Conservation (phyloP, 2,329 filamentous ascomycete species). For the Simplicillium sp. region DNA sequence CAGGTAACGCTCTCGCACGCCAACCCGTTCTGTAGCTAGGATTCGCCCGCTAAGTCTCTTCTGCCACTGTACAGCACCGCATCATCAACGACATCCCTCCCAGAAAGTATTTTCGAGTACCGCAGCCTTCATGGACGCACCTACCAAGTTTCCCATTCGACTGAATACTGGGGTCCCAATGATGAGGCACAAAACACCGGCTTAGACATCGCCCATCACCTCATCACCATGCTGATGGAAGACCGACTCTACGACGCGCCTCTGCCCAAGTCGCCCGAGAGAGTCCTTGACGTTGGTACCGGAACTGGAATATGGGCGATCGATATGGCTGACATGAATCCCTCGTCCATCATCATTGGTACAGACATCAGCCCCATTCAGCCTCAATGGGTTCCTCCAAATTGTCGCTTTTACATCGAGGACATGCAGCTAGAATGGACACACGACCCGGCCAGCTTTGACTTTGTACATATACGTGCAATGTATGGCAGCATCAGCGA, state of each 20-base stretch:
- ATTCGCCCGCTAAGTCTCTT: background rate
- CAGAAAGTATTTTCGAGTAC: constrained; percentile 21
- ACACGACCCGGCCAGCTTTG: constrained; percentile 28
- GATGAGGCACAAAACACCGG: constrained; percentile 15
- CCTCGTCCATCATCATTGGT: constrained; percentile 33
- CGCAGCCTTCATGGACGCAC: constrained; percentile 20
- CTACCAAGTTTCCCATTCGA: constrained; percentile 17
- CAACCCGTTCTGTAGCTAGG: background rate
- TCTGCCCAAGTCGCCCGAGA: background rate
- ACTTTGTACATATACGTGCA: constrained; percentile 51
- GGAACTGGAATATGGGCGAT: constrained; percentile 38
- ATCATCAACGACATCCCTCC: constrained; percentile 20
- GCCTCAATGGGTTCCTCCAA: constrained; percentile 35
- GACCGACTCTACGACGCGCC: constrained; percentile 10
- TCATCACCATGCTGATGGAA: constrained; percentile 13
- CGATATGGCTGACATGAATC: constrained; percentile 34
- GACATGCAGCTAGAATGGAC: constrained; percentile 20
- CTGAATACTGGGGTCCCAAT: constrained; percentile 18
- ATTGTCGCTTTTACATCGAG: constrained; percentile 34
- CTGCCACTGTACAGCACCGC: constrained; percentile 7
- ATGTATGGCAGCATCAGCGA: constrained; percentile 47
- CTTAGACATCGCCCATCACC: constrained; percentile 16
- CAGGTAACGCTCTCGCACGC: background rate
- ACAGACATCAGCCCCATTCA: constrained; percentile 50
- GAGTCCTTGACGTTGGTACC: constrained; percentile 7